Evolutionary conservation across 768 basidiomycete genomes (phyloP), one percentile per base, ranked within the genome.

Genomic region (Leccinum uliginosum): DNA sequence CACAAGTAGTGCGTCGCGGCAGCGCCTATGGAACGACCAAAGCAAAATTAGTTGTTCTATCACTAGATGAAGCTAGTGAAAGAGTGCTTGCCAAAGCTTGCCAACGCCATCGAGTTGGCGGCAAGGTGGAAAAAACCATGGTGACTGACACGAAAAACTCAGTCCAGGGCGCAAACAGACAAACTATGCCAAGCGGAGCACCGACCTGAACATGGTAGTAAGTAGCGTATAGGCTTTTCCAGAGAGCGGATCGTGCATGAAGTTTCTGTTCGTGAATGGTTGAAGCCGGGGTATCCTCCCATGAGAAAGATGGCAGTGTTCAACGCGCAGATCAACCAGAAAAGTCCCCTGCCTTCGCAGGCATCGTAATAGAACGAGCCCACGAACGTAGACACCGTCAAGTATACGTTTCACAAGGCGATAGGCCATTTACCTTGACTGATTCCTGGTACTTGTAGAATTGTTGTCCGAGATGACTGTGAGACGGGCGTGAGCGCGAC

Each of bases 201-300:
- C 80, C 51, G 58, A 84, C 90, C 91, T 90, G 76, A 96, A 93
- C 66, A 83, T 80, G 61, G 84, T 88, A 3, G 91, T 93, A 57
- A 94, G 75, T 56, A 96, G 77, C 0, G 93, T 95, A 56, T 83
- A 83, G 0, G 85, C 81, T 61, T 78, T 74, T 3, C 89, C 89
- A 21, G 89, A 91, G 51, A 96, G 77, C 0, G 93, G 92, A 63
- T 91, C 75, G 65, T 96, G 93, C 69, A 79, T 79, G 65, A 91
- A 96, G 57, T 77, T 72, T 32, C 75, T 72, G 55, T 67, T 75
- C 93, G 95, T 95, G 62, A 81, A 75, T 0, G 79, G 75, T 35
- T 78, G 73, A 46, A 86, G 71, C 17, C 81, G 75, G 21, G 81
- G 82, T 17, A 92, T 73, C 62, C 89, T 85, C 91, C 92, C 3